Base-by-base conservation (phyloP, 2,329 filamentous ascomycete genomes). In the Lojkania enalia region DNA sequence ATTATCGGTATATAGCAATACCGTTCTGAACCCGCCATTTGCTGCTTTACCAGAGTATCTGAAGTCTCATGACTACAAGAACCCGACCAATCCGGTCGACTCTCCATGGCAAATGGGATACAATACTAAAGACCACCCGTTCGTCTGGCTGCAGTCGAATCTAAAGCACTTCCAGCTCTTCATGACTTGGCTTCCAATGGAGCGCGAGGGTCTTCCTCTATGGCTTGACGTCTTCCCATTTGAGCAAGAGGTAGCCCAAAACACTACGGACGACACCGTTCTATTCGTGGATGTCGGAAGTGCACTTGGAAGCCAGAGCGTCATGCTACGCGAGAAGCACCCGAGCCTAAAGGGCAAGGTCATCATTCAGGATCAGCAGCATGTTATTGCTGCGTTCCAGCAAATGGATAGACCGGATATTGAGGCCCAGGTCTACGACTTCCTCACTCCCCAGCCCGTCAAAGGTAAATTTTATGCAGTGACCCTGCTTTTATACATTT, bases 1-100 rank as follows among this genome's bases (percentile, higher is more conserved):
- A n/a, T n/a, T n/a, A n/a, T 7, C 12, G 4, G 5, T 7, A 11
- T 42, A 12, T 12, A 20, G 33, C 45, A 58, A 45, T 33, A 50
- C 54, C 20, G 36, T 44, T 15, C 23, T 46, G 4, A 45, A 48
- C 20, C 59, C 51, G 12, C 19, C 37, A 2, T 46, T 48, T 35
- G 50, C 57, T 18, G 44, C 39, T 1, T 36, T 63, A 3, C 62
- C 61, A 3, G 46, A 52, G 5, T 59, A 57, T 44, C 49, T 65
- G 5, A 33, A 33, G 18, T 46, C 54, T 16, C 55, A 45, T 25
- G 31, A n/a, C 2, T 48, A 49, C 39, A 30, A 43, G 29, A 30
- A 44, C 31, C 32, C 35, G 5, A 44, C 35, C 19, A 21, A 16
- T n/a, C 19, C 35, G 12, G n/a, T 30, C 5, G 35, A 44, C 33